Evolutionary conservation across 75 land plant species (phyloP).

Genomic region (Isoetes taiwanensis): DNA sequence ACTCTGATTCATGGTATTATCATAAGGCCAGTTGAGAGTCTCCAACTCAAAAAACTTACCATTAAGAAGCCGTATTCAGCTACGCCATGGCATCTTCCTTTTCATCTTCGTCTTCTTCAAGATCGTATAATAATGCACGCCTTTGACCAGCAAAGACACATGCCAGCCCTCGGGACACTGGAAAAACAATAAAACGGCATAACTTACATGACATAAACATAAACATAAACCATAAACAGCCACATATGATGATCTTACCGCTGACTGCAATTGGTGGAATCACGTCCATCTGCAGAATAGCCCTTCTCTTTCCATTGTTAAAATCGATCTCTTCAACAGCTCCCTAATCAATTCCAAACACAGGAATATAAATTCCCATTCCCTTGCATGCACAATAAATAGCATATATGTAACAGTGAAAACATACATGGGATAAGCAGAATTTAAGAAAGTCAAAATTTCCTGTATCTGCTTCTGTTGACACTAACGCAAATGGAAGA

Average conservation of each 20-base stretch:
- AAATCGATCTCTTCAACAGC: conserved; percentile 29
- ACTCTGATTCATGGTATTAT: too few species aligned
- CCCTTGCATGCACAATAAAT: background rate
- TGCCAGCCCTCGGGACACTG: conserved; percentile 89
- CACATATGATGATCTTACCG: conserved; percentile 29
- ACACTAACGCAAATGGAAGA: conserved; percentile 28
- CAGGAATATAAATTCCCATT: background rate
- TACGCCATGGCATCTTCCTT: conserved; percentile 55
- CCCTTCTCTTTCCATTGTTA: conserved; percentile 51
- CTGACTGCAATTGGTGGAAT: conserved; percentile 73
- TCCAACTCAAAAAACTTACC: too few species aligned
- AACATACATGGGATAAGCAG: conserved; percentile 15
- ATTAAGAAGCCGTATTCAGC: too few species aligned
- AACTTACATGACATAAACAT: background rate
- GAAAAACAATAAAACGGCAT: background rate
- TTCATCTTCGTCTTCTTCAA: conserved; percentile 75
- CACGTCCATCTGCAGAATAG: conserved; percentile 36
- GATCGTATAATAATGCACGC: conserved; percentile 71
- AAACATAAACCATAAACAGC: conserved; percentile 1
- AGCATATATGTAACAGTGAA: too few species aligned
- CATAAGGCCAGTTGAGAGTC: too few species aligned
- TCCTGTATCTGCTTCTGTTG: background rate
- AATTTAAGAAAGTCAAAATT: conserved; percentile 8
- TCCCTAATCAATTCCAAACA: conserved; percentile 28
- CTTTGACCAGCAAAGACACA: conserved; percentile 66